A percentile compares a stretch with the other conserved stretches of the same genome.
Conservation (phyloP, 176 grass and related monocot genomes). For the Eremochloa ophiuroides region DNA sequence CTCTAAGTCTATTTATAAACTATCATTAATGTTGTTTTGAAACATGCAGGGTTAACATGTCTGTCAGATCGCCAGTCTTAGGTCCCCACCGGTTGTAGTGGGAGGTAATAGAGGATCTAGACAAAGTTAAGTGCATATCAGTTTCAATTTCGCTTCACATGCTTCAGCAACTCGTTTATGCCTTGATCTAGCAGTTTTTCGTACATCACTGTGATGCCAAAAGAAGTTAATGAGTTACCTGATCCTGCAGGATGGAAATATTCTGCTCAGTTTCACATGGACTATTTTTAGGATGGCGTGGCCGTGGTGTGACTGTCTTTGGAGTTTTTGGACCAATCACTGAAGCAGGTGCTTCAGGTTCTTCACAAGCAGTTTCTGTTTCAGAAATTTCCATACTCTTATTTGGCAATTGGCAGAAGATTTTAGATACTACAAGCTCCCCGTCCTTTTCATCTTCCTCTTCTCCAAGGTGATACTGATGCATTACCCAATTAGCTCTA, state of each 20-base stretch:
- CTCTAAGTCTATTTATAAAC: neutral
- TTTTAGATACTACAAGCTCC: conserved; percentile 69
- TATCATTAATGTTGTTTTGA: neutral
- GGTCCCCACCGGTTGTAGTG: neutral
- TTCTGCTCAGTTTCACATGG: conserved; percentile 34
- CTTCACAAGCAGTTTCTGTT: conserved; percentile 22
- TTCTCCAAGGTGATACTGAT: conserved; percentile 78
- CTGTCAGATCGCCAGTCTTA: neutral
- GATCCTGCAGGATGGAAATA: conserved; percentile 21
- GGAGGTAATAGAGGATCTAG: neutral
- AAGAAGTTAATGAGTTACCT: conserved; percentile 44
- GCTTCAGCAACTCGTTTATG: neutral
- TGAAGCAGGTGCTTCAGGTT: conserved; percentile 32
- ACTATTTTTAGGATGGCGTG: conserved; percentile 38
- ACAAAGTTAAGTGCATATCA: neutral
- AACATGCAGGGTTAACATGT: neutral
- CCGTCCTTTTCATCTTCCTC: conserved; percentile 72
- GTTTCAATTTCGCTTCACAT: neutral
- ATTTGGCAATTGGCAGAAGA: conserved; percentile 52
- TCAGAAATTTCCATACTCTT: conserved; percentile 43
- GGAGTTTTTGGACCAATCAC: conserved; percentile 72
- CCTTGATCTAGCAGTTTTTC: neutral
- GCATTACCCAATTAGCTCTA: conserved; percentile 79
- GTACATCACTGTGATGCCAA: neutral
- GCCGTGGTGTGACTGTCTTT: conserved; percentile 49